Conservation (phyloP, 2,329 filamentous ascomycete genomes). For the Grosmannia penicillata region DNA sequence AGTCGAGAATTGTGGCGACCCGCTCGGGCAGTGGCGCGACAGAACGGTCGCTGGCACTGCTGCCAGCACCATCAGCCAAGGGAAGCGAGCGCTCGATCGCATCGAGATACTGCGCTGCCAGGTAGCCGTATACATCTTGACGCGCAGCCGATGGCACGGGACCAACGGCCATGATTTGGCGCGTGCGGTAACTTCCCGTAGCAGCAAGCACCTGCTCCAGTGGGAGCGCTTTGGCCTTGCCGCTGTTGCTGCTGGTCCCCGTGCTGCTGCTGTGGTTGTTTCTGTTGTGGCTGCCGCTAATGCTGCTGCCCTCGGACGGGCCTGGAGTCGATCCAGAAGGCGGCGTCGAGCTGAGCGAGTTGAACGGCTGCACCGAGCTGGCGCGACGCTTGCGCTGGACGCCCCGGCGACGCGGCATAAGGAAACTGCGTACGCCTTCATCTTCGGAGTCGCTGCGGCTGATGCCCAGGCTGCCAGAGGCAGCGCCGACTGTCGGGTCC, state of each 20-base stretch:
- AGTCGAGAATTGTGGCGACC: conserved; percentile 35
- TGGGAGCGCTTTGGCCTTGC: conserved; percentile 18
- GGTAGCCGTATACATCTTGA: conserved; percentile 38
- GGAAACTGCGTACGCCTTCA: conserved; percentile 45
- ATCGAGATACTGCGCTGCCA: conserved; percentile 41
- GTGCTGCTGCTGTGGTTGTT: background rate
- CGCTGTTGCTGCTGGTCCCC: conserved; percentile 12
- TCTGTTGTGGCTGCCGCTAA: background rate
- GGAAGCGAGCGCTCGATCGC: conserved; percentile 35
- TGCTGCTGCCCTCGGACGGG: too few species aligned
- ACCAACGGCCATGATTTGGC: conserved; percentile 49
- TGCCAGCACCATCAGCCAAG: conserved; percentile 16
- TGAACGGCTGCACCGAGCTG: conserved; percentile 22
- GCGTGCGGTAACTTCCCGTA: conserved; percentile 41
- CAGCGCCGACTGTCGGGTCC: too few species aligned
- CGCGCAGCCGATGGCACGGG: conserved; percentile 36
- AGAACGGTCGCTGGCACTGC: background rate
- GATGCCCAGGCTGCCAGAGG: too few species aligned
- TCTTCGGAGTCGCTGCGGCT: conserved; percentile 52
- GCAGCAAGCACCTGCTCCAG: conserved; percentile 44
- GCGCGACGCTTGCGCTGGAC: conserved; percentile 24
- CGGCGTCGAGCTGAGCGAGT: conserved; percentile 43
- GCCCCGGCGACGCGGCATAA: conserved; percentile 29
- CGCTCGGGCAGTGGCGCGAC: conserved; percentile 25
- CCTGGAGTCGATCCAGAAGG: too few species aligned